Conservation (phyloP, 495 filamentous ascomycete genomes). For the Xylaria sp. region DNA sequence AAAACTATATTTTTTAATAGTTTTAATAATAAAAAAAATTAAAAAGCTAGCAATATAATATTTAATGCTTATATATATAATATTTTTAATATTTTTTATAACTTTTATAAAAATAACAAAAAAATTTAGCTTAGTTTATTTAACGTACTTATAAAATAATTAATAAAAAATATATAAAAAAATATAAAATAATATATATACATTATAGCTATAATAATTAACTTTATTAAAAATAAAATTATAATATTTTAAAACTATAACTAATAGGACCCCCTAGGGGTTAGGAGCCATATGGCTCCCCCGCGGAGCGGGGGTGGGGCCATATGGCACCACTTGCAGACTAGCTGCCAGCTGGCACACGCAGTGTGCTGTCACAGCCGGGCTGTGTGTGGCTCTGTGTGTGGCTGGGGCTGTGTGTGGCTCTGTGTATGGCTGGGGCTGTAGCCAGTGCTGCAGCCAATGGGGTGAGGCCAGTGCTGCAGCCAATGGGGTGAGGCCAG, state of each 20-base stretch:
- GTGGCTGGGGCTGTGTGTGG: no score
- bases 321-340: no score
- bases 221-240: not conserved
- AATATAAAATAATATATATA: not conserved
- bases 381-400: no score
- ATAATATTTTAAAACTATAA: constrained; percentile 9
- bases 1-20: not conserved
- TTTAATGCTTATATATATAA: not conserved
- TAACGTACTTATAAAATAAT: not conserved
- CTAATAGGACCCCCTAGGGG: no score
- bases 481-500: no score
- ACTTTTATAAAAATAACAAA: not conserved
- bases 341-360: no score
- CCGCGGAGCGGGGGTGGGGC: no score
- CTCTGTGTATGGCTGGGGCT: no score
- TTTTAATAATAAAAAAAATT: not conserved
- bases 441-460: no score
- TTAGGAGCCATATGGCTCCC: no score
- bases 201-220: not conserved
- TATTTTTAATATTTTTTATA: constrained; percentile 5
- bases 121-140: not conserved
- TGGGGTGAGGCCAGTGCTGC: no score
- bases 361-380: no score
- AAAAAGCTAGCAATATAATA: not conserved
- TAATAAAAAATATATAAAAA: constrained; percentile 3